Evolutionary conservation across 2,329 filamentous ascomycete species (phyloP).

Genomic region (Stromatinia cepivora): DNA sequence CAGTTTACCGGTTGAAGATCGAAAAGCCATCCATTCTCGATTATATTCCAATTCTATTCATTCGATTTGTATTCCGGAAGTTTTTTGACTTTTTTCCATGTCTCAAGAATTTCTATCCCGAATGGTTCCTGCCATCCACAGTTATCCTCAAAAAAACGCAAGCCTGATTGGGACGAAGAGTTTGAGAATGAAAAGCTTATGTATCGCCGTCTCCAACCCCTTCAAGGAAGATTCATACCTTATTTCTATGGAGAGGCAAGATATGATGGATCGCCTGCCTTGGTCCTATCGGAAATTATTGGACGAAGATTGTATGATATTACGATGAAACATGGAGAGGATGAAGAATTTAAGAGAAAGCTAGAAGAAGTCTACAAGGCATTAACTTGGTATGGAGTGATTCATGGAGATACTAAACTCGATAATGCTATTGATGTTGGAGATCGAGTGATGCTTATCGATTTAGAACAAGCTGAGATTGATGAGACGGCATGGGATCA

Average conservation of each 20-base stretch:
- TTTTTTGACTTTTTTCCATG: background rate
- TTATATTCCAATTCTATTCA: background rate
- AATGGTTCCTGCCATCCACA: background rate
- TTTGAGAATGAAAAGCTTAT: background rate
- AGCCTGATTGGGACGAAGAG: conserved; percentile 9
- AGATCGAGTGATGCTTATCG: background rate
- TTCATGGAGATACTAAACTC: background rate
- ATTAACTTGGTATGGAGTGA: background rate
- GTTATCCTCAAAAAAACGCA: conserved; percentile 6
- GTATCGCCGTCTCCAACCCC: background rate
- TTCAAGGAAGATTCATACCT: conserved; percentile 1
- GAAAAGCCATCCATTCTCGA: background rate
- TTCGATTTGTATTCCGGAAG: background rate
- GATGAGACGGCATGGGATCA: accelerated
- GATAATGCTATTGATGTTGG: background rate
- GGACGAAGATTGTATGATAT: background rate
- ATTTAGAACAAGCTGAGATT: background rate
- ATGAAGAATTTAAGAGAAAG: background rate
- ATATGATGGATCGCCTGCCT: background rate
- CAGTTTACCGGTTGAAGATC: background rate
- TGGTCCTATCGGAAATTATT: background rate
- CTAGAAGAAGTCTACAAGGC: background rate
- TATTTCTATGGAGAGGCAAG: conserved; percentile 2
- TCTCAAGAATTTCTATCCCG: background rate
- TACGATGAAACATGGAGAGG: background rate